Percentiles rank a stretch among this genome's conserved stretches.
Evolutionary conservation across 2,329 filamentous ascomycete species (phyloP).

Genomic region (Verticillium klebahnii): DNA sequence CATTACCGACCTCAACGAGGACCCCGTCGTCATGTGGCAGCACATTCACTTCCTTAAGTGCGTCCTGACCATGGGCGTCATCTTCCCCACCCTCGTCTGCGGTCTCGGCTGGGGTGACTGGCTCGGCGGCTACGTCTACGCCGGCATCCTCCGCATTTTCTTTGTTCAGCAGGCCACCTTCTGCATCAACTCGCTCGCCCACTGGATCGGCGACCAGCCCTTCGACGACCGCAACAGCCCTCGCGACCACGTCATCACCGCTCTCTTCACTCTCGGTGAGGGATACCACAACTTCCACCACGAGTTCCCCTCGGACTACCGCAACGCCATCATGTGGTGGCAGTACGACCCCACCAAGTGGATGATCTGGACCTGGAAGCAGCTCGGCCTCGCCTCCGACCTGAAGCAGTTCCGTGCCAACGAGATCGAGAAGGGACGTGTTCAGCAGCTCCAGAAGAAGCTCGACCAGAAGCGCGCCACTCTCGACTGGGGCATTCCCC

Average conservation of each 20-base stretch:
- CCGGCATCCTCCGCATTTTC: constrained; percentile 80
- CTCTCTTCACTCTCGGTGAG: constrained; percentile 78
- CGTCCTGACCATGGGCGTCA: constrained; percentile 70
- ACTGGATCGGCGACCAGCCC: constrained; percentile 88
- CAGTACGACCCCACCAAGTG: constrained; percentile 90
- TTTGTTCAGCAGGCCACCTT: constrained; percentile 90
- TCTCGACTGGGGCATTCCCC: constrained; percentile 81
- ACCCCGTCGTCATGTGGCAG: constrained; percentile 81
- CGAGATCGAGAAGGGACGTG: constrained; percentile 86
- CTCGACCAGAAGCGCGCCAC: constrained; percentile 78
- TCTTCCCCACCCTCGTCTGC: constrained; percentile 70
- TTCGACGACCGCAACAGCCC: constrained; percentile 92
- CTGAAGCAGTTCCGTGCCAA: constrained; percentile 89
- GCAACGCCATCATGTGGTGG: constrained; percentile 86
- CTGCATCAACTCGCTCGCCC: constrained; percentile 86
- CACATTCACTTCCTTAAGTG: constrained; percentile 82
- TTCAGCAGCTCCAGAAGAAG: constrained; percentile 90
- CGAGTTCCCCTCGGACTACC: constrained; percentile 90
- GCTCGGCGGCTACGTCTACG: constrained; percentile 78
- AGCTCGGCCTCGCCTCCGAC: constrained; percentile 77
- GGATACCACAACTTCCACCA: constrained; percentile 96
- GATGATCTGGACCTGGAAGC: constrained; percentile 81
- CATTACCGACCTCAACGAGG: constrained; percentile 83
- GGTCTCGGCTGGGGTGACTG: constrained; percentile 79
- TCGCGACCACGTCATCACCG: constrained; percentile 82